These are phyloP conservation scores for Paramecium pentaurelia DNA, from an alignment of 73 alveolate species.

Conservation along the genomic window DNA sequence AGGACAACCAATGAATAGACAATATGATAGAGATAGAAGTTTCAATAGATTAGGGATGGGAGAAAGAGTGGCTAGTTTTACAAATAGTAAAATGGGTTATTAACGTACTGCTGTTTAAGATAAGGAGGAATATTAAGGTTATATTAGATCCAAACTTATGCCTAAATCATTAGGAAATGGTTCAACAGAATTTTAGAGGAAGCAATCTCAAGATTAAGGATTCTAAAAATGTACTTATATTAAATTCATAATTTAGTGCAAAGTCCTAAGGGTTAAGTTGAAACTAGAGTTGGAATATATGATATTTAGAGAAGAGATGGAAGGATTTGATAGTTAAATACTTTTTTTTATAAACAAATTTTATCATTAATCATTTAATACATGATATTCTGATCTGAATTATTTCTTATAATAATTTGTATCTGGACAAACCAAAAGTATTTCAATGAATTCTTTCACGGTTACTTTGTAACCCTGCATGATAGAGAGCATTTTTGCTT, in stretches of 20 bases:
- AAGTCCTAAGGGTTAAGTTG: neutral
- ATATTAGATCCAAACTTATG: neutral
- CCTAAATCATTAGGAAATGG: neutral
- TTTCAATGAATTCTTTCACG: neutral
- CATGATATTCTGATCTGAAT: slow-evolving; percentile 12
- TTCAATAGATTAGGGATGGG: neutral
- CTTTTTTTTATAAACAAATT: neutral
- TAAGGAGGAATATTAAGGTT: slow-evolving; percentile 5
- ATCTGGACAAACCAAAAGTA: neutral
- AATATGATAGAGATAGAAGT: neutral
- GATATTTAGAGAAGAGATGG: neutral
- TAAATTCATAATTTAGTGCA: neutral
- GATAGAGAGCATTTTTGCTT: neutral
- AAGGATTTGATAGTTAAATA: neutral
- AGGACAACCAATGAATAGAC: neutral
- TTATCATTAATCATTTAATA: neutral
- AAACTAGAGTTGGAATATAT: neutral
- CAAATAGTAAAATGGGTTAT: slow-evolving; percentile 2
- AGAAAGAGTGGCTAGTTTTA: neutral
- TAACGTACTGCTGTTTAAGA: slow-evolving; percentile 15
- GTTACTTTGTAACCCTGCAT: neutral
- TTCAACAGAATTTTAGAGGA: neutral
- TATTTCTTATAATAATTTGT: neutral
- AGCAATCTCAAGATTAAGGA: neutral
- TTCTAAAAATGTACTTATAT: neutral